A percentile compares a stretch with the other conserved stretches of the same genome.
Evolutionary conservation across 192 early-diverging fungal species (phyloP).

Genomic region (Backusella liffmaniae): DNA sequence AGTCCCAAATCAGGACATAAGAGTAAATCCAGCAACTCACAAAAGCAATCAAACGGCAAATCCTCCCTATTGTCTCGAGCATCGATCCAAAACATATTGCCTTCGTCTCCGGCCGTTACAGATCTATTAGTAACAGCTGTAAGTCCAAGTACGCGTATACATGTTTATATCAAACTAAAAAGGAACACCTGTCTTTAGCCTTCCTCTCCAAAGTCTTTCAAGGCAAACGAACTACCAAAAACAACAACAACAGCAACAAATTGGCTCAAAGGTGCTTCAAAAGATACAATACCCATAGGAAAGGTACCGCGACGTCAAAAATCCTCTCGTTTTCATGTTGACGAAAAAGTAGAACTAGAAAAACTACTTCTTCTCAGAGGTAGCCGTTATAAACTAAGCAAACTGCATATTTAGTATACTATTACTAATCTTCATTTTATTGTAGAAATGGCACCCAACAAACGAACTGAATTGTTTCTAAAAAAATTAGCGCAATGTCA

Average conservation of each 20-base stretch:
- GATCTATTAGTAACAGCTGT: background rate
- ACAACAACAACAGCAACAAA: conserved; percentile 14
- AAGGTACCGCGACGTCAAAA: conserved; percentile 81
- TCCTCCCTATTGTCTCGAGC: conserved; percentile 4
- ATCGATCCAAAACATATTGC: conserved; percentile 9
- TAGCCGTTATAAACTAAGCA: conserved; percentile 22
- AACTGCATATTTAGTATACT: background rate
- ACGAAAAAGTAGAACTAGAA: conserved; percentile 73
- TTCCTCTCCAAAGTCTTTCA: background rate
- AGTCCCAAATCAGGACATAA: background rate
- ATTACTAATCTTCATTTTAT: background rate
- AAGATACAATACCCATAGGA: conserved; percentile 73
- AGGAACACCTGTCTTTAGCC: background rate
- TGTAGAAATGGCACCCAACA: conserved; percentile 73
- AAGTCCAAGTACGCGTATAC: background rate
- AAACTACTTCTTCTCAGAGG: conserved; percentile 74
- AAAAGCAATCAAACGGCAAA: background rate
- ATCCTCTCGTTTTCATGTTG: conserved; percentile 86
- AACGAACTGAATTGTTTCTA: conserved; percentile 86
- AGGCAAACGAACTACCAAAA: background rate
- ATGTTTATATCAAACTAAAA: background rate
- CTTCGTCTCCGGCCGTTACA: background rate
- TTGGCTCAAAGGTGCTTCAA: conserved; percentile 52
- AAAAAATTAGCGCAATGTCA: conserved; percentile 92
- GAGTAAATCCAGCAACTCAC: background rate